phyloP scores from a whole-genome alignment of 2,329 filamentous ascomycete species.

The Capronia epimyces region DNA sequence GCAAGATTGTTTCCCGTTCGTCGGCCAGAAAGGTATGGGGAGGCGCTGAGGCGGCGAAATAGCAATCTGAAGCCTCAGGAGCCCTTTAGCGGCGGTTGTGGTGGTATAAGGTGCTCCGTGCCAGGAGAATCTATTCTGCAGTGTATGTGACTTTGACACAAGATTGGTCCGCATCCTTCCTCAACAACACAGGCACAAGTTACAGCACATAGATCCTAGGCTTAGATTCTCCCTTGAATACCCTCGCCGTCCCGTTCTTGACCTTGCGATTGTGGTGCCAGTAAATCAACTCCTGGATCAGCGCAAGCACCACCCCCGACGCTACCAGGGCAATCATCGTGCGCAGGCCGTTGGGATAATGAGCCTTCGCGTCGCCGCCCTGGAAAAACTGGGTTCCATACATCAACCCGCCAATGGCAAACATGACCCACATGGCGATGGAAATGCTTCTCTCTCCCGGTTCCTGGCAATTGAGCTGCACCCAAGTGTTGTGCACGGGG shows the following conservation, averaged over 20 bases:
- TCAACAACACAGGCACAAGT: too few relatives aligned
- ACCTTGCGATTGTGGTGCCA: slow-evolving; percentile 36
- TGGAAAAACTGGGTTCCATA: background rate
- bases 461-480: slow-evolving; percentile 52
- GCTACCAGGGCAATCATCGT: slow-evolving; percentile 46
- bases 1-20: too few relatives aligned
- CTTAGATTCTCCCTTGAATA: background rate
- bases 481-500: slow-evolving; percentile 57
- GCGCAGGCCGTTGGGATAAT: slow-evolving; percentile 41
- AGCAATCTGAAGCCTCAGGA: too few relatives aligned
- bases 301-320: slow-evolving; percentile 39
- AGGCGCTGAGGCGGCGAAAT: too few relatives aligned
- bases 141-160: too few relatives aligned
- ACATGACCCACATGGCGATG: slow-evolving; percentile 4
- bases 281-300: slow-evolving; percentile 41
- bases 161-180: too few relatives aligned
- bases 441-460: slow-evolving; percentile 44
- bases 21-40: too few relatives aligned
- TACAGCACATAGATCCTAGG: background rate
- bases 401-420: background rate
- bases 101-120: too few relatives aligned
- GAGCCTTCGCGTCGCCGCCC: background rate
- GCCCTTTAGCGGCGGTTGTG: too few relatives aligned
- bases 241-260: slow-evolving; percentile 17
- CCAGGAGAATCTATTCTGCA: too few relatives aligned